Evolutionary conservation across 257 asterid genomes (phyloP).

Genomic region (Petunia axillaris): DNA sequence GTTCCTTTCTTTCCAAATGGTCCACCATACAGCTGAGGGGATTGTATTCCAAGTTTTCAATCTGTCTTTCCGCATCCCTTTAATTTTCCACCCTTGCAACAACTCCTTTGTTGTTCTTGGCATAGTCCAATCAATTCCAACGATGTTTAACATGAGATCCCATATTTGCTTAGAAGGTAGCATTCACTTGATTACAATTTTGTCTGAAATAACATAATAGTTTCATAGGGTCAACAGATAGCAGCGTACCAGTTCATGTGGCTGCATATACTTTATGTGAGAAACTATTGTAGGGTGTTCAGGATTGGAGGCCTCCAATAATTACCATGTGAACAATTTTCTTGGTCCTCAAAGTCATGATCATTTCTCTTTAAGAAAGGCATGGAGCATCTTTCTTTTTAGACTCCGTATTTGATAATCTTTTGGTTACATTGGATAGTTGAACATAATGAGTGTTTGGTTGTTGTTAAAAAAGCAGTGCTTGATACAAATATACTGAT

Average conservation of each 20-base stretch:
- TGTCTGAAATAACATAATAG: conserved; percentile 3
- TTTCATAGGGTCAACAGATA: not conserved
- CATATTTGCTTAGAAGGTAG: not conserved
- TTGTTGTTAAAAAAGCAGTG: conserved; percentile 16
- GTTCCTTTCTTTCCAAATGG: no score
- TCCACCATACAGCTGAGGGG: no score
- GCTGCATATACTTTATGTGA: not conserved
- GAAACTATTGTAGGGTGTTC: not conserved
- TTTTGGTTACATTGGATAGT: conserved; percentile 13
- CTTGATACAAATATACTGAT: not conserved
- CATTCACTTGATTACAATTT: not conserved
- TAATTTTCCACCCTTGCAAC: no score
- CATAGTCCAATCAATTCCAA: no score
- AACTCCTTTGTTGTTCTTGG: no score
- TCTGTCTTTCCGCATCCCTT: no score
- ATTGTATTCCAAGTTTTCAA: no score
- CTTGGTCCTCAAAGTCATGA: conserved; percentile 4
- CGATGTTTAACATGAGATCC: no score
- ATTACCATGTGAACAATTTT: not conserved
- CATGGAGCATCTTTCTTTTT: not conserved
- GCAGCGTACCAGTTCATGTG: not conserved
- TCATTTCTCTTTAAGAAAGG: not conserved
- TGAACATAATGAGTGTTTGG: conserved; percentile 7
- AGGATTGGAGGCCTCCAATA: conserved; percentile 3
- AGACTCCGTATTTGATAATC: not conserved